These are phyloP conservation scores for Neckera pumila DNA, from an alignment of 225 moss, liverwort and hornwort genomes.

Conservation along the genomic window DNA sequence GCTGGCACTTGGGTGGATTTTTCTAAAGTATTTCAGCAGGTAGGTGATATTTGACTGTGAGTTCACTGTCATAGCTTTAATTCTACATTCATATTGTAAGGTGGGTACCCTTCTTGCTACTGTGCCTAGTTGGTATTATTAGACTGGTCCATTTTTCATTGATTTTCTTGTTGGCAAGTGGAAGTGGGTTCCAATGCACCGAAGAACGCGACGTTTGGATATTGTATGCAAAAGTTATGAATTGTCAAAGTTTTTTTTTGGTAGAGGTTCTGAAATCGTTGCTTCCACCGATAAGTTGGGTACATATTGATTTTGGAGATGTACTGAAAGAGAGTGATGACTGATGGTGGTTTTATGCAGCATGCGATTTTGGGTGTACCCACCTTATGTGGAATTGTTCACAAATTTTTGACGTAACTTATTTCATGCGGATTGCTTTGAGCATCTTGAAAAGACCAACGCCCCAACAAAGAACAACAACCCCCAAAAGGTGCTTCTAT, in stretches of 20 bases:
- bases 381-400: neutral
- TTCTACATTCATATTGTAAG: neutral
- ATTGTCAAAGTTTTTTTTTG: too few relatives aligned
- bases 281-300: too few relatives aligned
- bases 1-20: too few relatives aligned
- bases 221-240: neutral
- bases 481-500: neutral
- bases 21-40: neutral
- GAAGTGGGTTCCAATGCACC: neutral
- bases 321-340: too few relatives aligned
- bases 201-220: neutral
- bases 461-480: too few relatives aligned
- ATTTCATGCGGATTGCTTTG: neutral
- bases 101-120: neutral
- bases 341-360: neutral
- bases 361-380: neutral
- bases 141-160: neutral
- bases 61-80: neutral
- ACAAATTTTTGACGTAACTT: too few relatives aligned
- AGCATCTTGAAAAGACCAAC: neutral
- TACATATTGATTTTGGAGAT: neutral
- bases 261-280: neutral
- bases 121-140: neutral
- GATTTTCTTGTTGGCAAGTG: neutral
- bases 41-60: neutral